A percentile compares a stretch with the other conserved stretches of the same genome.
These are phyloP conservation scores for Teunomyces pallodes DNA, from an alignment of 805 yeast genomes.

Conservation along the genomic window DNA sequence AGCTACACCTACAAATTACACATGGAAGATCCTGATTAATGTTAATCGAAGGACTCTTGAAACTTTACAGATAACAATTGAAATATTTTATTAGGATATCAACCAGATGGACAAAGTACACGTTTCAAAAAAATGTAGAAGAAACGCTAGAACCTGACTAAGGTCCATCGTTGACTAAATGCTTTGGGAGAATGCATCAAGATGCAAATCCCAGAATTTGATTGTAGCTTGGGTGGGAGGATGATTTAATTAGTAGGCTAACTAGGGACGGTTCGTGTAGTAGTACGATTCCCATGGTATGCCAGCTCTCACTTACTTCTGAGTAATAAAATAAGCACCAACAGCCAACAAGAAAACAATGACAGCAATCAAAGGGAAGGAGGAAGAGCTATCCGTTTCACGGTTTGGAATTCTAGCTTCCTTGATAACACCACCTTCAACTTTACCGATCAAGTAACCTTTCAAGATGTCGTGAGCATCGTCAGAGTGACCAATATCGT, in stretches of 20 bases:
- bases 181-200: neutral
- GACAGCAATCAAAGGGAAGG: slow-evolving; percentile 31
- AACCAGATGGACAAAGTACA: neutral
- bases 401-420: slow-evolving; percentile 20
- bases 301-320: slow-evolving; percentile 13
- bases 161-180: neutral
- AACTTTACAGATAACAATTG: neutral
- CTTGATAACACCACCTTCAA: slow-evolving; percentile 58
- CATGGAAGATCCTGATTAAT: neutral
- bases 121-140: neutral
- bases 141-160: neutral
- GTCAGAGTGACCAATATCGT: slow-evolving; percentile 95
- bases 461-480: slow-evolving; percentile 81
- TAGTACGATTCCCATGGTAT: neutral
- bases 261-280: neutral
- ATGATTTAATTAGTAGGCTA: neutral
- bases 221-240: neutral
- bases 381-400: slow-evolving; percentile 16
- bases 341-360: slow-evolving; percentile 39
- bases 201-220: neutral
- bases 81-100: neutral
- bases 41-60: neutral
- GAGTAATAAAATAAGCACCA: slow-evolving; percentile 40
- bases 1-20: neutral
- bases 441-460: slow-evolving; percentile 70